Percentiles rank a stretch among this genome's conserved stretches.
phyloP scores from a whole-genome alignment of 192 early-diverging fungal genomes.

The Physocladia obscura region DNA sequence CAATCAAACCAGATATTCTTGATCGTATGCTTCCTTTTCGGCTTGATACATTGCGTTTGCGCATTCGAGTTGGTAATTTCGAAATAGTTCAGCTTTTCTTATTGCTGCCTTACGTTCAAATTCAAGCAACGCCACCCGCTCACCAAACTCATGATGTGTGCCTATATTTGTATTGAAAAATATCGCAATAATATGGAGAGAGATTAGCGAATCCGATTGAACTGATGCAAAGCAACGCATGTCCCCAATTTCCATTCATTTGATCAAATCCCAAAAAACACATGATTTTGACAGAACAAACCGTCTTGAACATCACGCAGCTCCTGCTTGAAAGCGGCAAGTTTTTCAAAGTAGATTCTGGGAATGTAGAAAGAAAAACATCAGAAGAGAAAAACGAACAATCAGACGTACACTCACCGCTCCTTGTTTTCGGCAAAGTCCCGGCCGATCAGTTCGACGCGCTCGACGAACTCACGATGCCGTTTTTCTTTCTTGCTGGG shows the following conservation, averaged over 20 bases:
- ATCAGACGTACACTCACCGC: conserved; percentile 49
- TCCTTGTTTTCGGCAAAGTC: conserved; percentile 66
- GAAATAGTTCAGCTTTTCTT: conserved; percentile 54
- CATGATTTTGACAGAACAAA: no score
- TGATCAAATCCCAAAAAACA: no score
- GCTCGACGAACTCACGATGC: conserved; percentile 52
- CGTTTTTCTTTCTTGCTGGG: conserved; percentile 56
- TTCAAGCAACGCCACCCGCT: conserved; percentile 61
- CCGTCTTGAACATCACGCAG: conserved; percentile 31
- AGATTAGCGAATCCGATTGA: no score
- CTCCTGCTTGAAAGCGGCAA: conserved; percentile 33
- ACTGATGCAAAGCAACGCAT: no score
- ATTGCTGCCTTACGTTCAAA: conserved; percentile 58
- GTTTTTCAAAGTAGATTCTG: conserved; percentile 37
- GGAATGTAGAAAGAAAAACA: no score
- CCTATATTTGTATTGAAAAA: no score
- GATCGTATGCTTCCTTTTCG: conserved; percentile 50
- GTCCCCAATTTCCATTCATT: no score
- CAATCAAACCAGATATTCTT: conserved; percentile 25
- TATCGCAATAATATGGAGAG: no score
- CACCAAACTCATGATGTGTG: conserved; percentile 67
- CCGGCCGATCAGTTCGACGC: conserved; percentile 55
- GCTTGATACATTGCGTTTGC: conserved; percentile 63
- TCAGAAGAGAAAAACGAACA: neutral
- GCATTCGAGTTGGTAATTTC: conserved; percentile 70